phyloP scores from a whole-genome alignment of 106 monocot genomes.

The Cymbidium sinense region DNA sequence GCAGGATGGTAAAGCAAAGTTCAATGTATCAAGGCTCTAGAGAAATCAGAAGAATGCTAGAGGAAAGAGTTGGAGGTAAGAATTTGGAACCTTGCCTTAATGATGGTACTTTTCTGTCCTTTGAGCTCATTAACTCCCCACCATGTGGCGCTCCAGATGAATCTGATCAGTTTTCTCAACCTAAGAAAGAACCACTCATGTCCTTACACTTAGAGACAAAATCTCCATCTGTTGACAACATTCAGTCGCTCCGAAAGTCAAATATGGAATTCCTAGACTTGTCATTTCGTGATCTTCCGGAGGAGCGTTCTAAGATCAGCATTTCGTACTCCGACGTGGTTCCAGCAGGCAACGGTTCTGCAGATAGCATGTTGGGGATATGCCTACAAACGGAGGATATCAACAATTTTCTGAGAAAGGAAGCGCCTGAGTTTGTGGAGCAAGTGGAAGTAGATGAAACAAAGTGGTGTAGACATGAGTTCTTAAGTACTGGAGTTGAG shows the following conservation, averaged over 20 bases:
- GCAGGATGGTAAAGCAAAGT: conserved; percentile 39
- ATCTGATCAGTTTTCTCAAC: conserved; percentile 5
- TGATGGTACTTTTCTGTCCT: conserved; percentile 65
- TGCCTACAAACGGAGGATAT: conserved; percentile 6
- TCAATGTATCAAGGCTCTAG: conserved; percentile 87
- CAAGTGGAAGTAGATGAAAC: conserved; percentile 12
- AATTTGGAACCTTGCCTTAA: conserved; percentile 23
- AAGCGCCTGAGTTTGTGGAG: conserved; percentile 9
- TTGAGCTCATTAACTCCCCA: conserved; percentile 45
- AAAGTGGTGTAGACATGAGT: conserved; percentile 4
- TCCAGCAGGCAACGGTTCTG: neutral
- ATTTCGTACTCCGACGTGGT: conserved; percentile 1
- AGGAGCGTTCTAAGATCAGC: conserved; percentile 32
- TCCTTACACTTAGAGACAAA: neutral
- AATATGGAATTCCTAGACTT: conserved; percentile 55
- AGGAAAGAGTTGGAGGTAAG: conserved; percentile 24
- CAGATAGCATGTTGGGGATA: conserved; percentile 32
- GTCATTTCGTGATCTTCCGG: conserved; percentile 57
- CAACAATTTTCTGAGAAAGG: conserved; percentile 4
- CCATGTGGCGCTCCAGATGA: conserved; percentile 17
- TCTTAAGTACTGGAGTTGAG: conserved; percentile 13
- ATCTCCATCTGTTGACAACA: conserved; percentile 11
- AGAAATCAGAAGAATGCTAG: conserved; percentile 49
- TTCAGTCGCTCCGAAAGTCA: conserved; percentile 11
- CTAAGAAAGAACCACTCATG: conserved; percentile 11